These are phyloP conservation scores for Sclerotinia borealis DNA, from an alignment of 2,329 filamentous ascomycete species.

Conservation along the genomic window DNA sequence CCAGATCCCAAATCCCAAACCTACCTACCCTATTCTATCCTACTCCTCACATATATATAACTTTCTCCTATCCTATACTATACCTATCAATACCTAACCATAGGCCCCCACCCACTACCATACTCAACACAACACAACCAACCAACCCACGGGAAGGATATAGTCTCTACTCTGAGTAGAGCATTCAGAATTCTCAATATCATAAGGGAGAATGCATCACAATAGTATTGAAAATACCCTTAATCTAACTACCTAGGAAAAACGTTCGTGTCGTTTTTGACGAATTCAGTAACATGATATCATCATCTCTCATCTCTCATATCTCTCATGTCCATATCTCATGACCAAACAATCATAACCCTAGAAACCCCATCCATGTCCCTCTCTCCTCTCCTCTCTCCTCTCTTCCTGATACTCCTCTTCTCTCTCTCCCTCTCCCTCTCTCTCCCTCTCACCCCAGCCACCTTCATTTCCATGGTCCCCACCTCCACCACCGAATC, in stretches of 20 bases:
- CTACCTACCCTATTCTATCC: background rate
- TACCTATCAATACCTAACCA: background rate
- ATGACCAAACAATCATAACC: background rate
- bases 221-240: background rate
- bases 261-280: background rate
- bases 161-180: too few relatives aligned
- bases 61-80: background rate
- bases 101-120: too few relatives aligned
- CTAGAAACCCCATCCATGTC: background rate
- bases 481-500: background rate
- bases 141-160: too few relatives aligned
- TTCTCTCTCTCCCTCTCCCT: background rate
- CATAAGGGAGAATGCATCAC: too few relatives aligned
- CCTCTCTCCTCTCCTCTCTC: constrained; percentile 41
- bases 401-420: background rate
- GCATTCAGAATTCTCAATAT: too few relatives aligned
- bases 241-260: background rate
- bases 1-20: too few relatives aligned
- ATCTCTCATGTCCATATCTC: background rate
- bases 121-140: too few relatives aligned
- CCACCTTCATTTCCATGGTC: background rate
- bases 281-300: background rate
- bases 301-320: background rate
- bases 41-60: background rate
- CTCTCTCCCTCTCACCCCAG: background rate